Percentiles rank a stretch among this genome's conserved stretches.
Conservation (phyloP, 441 rosid genomes). For the Omphalea diandra region DNA sequence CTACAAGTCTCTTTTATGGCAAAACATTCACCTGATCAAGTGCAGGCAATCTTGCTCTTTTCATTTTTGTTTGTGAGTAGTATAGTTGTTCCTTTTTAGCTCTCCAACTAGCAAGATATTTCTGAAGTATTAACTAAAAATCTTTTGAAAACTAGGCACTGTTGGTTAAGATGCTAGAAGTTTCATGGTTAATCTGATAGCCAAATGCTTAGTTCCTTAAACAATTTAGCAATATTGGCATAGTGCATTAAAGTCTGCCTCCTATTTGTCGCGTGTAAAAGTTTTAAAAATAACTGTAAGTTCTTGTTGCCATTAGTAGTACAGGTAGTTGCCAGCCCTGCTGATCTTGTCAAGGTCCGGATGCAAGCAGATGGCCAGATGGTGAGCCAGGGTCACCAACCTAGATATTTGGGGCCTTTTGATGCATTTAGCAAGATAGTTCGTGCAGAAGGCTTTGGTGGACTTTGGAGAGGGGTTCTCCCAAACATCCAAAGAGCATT, state of each 20-base stretch:
- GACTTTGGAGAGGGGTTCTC: conserved; percentile 86
- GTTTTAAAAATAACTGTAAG: conserved; percentile 7
- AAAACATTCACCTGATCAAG: neutral
- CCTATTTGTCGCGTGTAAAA: neutral
- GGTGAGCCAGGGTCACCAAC: conserved; percentile 55
- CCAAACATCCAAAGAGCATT: conserved; percentile 87
- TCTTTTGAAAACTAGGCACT: neutral
- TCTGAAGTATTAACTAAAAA: neutral
- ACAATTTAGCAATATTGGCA: too few relatives aligned
- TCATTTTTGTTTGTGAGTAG: neutral
- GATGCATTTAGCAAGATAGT: conserved; percentile 62
- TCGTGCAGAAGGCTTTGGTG: conserved; percentile 54
- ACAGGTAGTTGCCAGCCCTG: conserved; percentile 86
- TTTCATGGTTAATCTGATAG: neutral
- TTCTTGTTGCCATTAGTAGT: conserved; percentile 39
- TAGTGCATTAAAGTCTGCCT: neutral
- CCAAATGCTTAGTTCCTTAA: neutral
- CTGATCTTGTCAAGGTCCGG: conserved; percentile 89
- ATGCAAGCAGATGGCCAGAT: conserved; percentile 81
- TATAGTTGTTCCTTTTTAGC: conserved; percentile 1
- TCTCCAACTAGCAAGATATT: neutral
- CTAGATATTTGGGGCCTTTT: conserved; percentile 62
- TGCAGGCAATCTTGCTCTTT: neutral
- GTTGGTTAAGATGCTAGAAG: neutral
- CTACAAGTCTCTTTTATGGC: neutral